Evolutionary conservation across 2,329 filamentous ascomycete genomes (phyloP).

Genomic region (Tolypocladium nubicola): DNA sequence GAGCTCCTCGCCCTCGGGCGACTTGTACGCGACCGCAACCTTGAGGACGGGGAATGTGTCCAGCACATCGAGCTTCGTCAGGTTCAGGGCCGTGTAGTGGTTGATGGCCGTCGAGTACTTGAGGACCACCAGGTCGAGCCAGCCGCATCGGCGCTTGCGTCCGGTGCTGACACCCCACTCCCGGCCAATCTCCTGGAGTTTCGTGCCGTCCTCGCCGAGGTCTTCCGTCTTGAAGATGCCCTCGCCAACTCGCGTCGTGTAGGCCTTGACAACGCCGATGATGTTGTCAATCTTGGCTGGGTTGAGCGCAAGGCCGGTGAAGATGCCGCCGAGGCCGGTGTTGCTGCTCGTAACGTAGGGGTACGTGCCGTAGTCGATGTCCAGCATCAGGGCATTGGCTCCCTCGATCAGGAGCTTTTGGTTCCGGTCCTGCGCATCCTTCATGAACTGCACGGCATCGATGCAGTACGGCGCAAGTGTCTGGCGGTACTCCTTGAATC

Average conservation of each 20-base stretch:
- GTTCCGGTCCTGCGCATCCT: constrained; percentile 46
- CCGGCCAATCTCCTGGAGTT: constrained; percentile 32
- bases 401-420: constrained; percentile 58
- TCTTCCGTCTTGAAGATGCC: constrained; percentile 9
- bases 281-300: constrained; percentile 46
- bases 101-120: constrained; percentile 3
- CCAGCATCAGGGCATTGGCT: constrained; percentile 51
- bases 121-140: constrained; percentile 9
- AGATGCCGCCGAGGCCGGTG: constrained; percentile 14
- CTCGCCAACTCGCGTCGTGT: constrained; percentile 7
- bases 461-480: constrained; percentile 51
- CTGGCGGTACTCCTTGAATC: constrained; percentile 48
- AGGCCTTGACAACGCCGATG: constrained; percentile 52
- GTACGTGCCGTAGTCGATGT: constrained; percentile 42
- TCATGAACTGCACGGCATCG: constrained; percentile 57
- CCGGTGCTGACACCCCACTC: constrained; percentile 8
- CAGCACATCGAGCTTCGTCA: constrained; percentile 12
- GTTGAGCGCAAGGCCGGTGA: constrained; percentile 20
- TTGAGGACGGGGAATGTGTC: constrained; percentile 46
- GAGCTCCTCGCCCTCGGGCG: constrained; percentile 10
- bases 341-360: constrained; percentile 17
- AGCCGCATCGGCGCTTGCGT: constrained; percentile 8
- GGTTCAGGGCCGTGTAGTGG: constrained; percentile 4
- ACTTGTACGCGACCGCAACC: constrained; percentile 12
- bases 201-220: constrained; percentile 21